These are phyloP conservation scores for Porpolomopsis calyptriformis DNA, from an alignment of 768 basidiomycete genomes.

Conservation along the genomic window DNA sequence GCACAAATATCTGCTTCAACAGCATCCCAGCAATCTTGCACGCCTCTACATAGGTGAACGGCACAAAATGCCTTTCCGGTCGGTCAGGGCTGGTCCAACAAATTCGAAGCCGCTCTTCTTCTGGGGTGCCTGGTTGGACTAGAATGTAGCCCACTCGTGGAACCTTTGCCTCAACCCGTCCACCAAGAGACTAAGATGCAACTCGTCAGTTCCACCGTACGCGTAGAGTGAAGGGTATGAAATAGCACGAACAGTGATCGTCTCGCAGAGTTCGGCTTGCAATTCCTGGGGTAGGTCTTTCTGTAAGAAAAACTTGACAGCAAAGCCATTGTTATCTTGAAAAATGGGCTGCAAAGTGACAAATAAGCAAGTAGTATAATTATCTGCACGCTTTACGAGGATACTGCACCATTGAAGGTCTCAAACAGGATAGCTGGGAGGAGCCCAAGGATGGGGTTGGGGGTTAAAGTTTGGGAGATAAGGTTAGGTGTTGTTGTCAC, in stretches of 20 bases:
- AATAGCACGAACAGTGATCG: conserved; percentile 45
- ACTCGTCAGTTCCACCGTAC: conserved; percentile 7
- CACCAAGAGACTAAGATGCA: conserved; percentile 53
- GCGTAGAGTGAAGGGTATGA: neutral
- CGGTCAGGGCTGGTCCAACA: conserved; percentile 64
- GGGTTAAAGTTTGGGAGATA: conserved; percentile 14
- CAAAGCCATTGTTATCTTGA: conserved; percentile 53
- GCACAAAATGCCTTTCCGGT: conserved; percentile 69
- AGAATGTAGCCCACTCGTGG: conserved; percentile 69
- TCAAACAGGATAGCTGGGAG: conserved; percentile 5
- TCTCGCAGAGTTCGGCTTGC: conserved; percentile 64
- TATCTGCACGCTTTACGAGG: no score
- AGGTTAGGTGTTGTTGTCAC: conserved; percentile 26
- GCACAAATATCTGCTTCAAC: conserved; percentile 65
- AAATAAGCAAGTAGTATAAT: neutral
- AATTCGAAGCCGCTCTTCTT: conserved; percentile 64
- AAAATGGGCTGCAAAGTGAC: conserved; percentile 43
- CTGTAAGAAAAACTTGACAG: conserved; percentile 78
- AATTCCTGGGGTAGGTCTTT: conserved; percentile 61
- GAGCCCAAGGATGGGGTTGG: conserved; percentile 45
- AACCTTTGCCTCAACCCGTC: conserved; percentile 67
- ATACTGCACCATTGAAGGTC: conserved; percentile 4
- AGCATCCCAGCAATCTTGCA: conserved; percentile 70
- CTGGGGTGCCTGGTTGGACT: conserved; percentile 53
- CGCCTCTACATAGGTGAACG: conserved; percentile 74